phyloP scores from a whole-genome alignment of 1,284 basidiomycete genomes.

The Puccinia novopanici region DNA sequence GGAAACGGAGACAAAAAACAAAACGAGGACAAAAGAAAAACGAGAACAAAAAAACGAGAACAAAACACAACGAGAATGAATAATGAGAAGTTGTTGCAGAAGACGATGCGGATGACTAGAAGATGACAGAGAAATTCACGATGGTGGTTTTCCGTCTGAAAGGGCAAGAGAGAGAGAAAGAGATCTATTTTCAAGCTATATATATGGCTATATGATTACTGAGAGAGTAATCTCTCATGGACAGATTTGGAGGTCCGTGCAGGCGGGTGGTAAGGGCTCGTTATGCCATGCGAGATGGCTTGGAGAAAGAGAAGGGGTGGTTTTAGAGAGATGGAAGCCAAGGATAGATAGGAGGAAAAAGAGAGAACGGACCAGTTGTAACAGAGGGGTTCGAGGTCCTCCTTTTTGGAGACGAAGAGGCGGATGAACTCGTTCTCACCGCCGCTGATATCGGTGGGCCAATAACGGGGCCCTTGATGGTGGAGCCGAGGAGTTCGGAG shows the following conservation, averaged over 20 bases:
- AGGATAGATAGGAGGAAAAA: neutral
- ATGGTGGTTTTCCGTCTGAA: no score
- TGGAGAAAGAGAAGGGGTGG: neutral
- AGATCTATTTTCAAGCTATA: no score
- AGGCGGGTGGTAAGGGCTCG: slow-evolving; percentile 42
- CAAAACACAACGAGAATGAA: no score
- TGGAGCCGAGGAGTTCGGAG: slow-evolving; percentile 28
- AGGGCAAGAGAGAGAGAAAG: no score
- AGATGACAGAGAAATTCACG: no score
- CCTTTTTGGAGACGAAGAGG: slow-evolving; percentile 43
- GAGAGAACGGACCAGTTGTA: slow-evolving; percentile 47
- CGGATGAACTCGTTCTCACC: slow-evolving; percentile 51
- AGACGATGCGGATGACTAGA: no score
- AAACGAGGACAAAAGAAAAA: no score
- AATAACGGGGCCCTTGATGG: slow-evolving; percentile 46
- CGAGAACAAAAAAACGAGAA: no score
- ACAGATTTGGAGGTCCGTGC: slow-evolving; percentile 42
- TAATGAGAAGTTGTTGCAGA: no score
- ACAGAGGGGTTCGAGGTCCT: slow-evolving; percentile 48
- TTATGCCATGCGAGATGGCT: slow-evolving; percentile 51
- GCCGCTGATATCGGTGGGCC: slow-evolving; percentile 50
- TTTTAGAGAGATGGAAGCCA: neutral
- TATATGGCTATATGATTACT: no score
- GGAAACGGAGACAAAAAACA: no score
- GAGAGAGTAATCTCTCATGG: slow-evolving; percentile 1